Evolutionary conservation across 257 asterid species (phyloP).

Genomic region (Coffea canephora): DNA sequence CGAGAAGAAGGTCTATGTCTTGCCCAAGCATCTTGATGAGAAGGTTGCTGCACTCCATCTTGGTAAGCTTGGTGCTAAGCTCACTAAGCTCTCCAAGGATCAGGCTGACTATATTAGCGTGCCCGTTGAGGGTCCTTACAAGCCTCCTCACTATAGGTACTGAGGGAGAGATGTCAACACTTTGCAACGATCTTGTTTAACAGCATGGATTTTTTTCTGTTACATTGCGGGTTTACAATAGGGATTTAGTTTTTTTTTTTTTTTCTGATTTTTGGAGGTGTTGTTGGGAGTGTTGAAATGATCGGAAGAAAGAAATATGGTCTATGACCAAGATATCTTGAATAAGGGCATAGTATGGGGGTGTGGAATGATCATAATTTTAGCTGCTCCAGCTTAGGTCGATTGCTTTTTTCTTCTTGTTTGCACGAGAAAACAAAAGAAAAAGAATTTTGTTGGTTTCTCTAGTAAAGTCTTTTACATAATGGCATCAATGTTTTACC

Average conservation of each 20-base stretch:
- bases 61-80: slow-evolving; percentile 57
- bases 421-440: neutral
- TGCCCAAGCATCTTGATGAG: slow-evolving; percentile 62
- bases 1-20: slow-evolving; percentile 55
- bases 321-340: slow-evolving; percentile 19
- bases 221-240: slow-evolving; percentile 4
- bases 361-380: slow-evolving; percentile 13
- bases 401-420: neutral
- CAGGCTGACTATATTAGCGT: slow-evolving; percentile 54
- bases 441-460: slow-evolving; percentile 1
- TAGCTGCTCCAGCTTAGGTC: neutral
- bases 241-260: neutral
- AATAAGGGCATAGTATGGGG: slow-evolving; percentile 22
- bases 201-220: slow-evolving; percentile 4
- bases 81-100: slow-evolving; percentile 47
- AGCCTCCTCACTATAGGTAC: slow-evolving; percentile 61
- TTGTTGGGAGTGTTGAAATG: slow-evolving; percentile 7
- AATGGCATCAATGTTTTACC: neutral
- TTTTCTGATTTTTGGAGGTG: slow-evolving; percentile 5
- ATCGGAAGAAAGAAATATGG: slow-evolving; percentile 7
- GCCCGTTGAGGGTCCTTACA: slow-evolving; percentile 64
- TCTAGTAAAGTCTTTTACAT: neutral
- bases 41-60: slow-evolving; percentile 67
- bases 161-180: slow-evolving; percentile 11
- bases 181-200: neutral